Base-by-base conservation (phyloP, 2,329 filamentous ascomycete species). In the Neopestalotiopsis sp. region DNA sequence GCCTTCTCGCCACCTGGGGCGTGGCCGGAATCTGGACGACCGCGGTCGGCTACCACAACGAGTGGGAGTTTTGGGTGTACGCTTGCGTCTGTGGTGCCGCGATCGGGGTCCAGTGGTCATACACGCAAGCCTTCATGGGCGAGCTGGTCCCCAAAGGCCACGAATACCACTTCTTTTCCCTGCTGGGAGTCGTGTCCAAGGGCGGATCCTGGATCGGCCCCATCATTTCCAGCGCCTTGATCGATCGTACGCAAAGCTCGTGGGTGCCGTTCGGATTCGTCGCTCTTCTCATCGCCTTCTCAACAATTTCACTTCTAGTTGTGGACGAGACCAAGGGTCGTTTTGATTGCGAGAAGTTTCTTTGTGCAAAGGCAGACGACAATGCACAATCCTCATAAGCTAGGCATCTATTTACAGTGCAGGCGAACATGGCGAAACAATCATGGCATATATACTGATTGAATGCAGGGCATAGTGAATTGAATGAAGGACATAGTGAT, bases 131-230 rank as follows among this genome's bases (percentile, higher is more conserved):
- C 1, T 42, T 67, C 24, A 42, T 69, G 52, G 52, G 52, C 5
- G 57, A 69, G 7, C 12, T 69, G 34, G 32, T 62, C 9, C 63
- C 67, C 20, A 30, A 30, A 14, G 67, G 67, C 10, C n/a, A 49
- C 17, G 67, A 69, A 63, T 34, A 61, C 32, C 20, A 42, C 14
- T 69, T 69, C 45, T 67, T 62, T 32, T 34, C 45, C 14, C 40
- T 69, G 7, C 32, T 66, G 40, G 58, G 56, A 13, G 49, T 69
- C 24, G 67, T 69, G 5, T 61, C 38, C 14, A 69, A 63, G 28
- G 57, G 56, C 10, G 32, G 40, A 9, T 38, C 63, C 17, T 69
- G 63, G 63, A 69, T 68, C 24, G 67, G 67, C 20, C 67, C 61
- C 14, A 58, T 68, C 38, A 20, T 65, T 13, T 65, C 45, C 9